Base-by-base conservation (phyloP, 2,329 filamentous ascomycete genomes). In the Monilinia aucupariae region DNA sequence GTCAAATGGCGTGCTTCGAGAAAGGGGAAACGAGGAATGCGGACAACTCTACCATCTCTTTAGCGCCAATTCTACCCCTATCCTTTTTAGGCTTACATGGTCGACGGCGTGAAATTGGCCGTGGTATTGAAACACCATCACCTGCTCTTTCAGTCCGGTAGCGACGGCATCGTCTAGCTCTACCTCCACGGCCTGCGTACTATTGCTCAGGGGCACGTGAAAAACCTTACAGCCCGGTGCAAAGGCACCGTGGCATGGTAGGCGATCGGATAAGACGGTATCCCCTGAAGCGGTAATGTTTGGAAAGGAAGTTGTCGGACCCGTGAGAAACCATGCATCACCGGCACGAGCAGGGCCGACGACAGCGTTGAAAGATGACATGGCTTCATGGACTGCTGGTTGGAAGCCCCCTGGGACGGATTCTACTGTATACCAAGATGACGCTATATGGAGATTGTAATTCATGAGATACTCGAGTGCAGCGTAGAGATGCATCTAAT, bases 41-140 rank as follows among this genome's bases (percentile, higher is more conserved):
- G 87, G 87, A 64, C 87, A 90, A 78, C 80, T 78, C 85, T 87
- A 64, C 10, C 41, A 47, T 34, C 34, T 25, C 7, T 56, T 56
- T 32, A 56, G 54, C 15, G 32, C 10, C 15, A 20, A 7, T 20
- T 30, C 27, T 6, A 6, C 9, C 17, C 37, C n/a, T 30, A 12
- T 22, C 34, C 10, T 64, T 2, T 9, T 25, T 47, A 25, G 2
- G 8, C 81, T 77, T 70, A 88, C 86, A 76, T 89, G 86, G 64
- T 90, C 85, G 27, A 89, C 76, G 0, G 87, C 87, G 69, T 89
- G 81, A n/a, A 89, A 78, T 64, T 82, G 84, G 3, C 82, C 83
- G 59, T 79, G 53, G 51, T 87, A 87, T 67, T 80, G 79, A 66
- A 89, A 90, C 0, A 90, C 79, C 22, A 90, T 77, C 0, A 89